These are phyloP conservation scores for Ulota crispa DNA, from an alignment of 225 moss, liverwort and hornwort species.

Conservation along the genomic window DNA sequence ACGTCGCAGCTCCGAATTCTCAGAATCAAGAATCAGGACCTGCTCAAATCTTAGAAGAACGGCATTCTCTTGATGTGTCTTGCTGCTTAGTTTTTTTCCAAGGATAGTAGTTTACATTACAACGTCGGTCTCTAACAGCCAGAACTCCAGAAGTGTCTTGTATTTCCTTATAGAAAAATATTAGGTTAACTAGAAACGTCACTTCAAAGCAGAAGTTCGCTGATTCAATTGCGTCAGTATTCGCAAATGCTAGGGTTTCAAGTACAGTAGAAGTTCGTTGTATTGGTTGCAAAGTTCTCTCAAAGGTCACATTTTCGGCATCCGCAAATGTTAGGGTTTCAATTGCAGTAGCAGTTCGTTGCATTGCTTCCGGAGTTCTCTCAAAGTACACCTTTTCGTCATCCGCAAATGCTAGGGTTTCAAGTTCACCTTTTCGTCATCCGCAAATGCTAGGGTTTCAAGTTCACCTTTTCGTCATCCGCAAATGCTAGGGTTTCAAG, in stretches of 20 bases:
- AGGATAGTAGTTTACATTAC: not conserved
- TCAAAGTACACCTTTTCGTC: no score
- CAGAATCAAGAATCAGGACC: not conserved
- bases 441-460: no score
- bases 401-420: no score
- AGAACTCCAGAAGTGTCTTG: not conserved
- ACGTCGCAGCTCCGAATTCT: not conserved
- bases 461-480: no score
- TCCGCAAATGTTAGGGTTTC: not conserved
- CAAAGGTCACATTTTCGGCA: no score
- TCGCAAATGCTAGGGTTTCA: not conserved
- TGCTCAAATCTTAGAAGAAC: not conserved
- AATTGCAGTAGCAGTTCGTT: no score
- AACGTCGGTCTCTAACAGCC: not conserved
- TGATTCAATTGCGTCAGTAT: not conserved
- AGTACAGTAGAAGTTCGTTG: not conserved
- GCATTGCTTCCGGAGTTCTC: no score
- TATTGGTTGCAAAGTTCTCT: not conserved
- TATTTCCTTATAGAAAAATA: not conserved
- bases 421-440: no score
- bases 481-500: no score
- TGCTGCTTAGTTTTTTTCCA: not conserved
- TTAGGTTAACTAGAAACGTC: not conserved
- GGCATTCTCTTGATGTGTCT: not conserved
- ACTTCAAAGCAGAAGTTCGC: not conserved